Evolutionary conservation across 169 alveolate genomes (phyloP), one percentile per base, ranked within the genome.

Genomic region (Plasmodium blacklocki): DNA sequence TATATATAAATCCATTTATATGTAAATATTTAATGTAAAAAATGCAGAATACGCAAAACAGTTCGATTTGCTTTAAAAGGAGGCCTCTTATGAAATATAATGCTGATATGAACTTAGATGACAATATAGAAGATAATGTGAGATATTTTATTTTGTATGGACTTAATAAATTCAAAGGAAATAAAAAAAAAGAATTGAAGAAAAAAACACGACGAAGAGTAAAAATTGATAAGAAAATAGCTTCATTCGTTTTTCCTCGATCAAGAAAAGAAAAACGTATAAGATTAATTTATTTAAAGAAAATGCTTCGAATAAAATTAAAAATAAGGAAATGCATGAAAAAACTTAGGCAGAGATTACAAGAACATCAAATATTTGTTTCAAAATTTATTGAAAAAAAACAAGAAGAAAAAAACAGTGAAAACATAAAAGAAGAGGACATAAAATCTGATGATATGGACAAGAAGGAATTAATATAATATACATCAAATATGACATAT

Each of bases 141-240:
- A 56, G 68, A 75, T 83, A 72, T 68, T 21, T 68, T 49, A 68
- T 83, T 14, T 54, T 67, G 14, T 83, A 72, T 18, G 74, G 67
- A 15, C 68, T 78, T 32, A 70, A 83, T 29, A 54, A 83, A 68
- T 68, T 67, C 21, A 54, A 68, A 50, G 67, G 70, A 58, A 83
- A 58, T 12, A 49, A 83, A 43, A 58, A 83, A 19, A 62, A 83
- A 56, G 58, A 72, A 32, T 39, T 70, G 59, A 68, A 83, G 70
- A 80, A 68, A 68, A 83, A 83, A 68, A 83, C 70, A 68, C 56
- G 91, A 83, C 56, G 85, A 68, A 74, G 91, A 19, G 47, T 83
- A n/a, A 83, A 83, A 67, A 83, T 83, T 78, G 91, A 83, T 29
- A 14, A 63, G 54, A 83, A 83, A 83, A 83, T 83, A 23, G 52